Base-by-base conservation (phyloP, 306 rosid species). In the Fagus sylvatica region DNA sequence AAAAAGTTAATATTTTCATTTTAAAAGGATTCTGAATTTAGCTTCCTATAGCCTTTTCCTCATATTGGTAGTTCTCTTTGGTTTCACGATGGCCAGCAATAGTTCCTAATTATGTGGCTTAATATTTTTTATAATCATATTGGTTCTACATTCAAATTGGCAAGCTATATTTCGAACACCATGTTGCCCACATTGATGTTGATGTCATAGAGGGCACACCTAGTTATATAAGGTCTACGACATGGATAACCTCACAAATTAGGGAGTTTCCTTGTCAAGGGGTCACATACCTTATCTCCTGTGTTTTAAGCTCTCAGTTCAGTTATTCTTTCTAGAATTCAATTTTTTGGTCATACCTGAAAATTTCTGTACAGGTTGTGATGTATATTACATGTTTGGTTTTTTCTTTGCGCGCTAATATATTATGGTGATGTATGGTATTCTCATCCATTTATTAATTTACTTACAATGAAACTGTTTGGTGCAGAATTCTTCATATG, bases 401-500 rank as follows among this genome's bases (percentile, higher is more conserved):
- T 19, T 41, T 54, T 73, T 77, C 36, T 59, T 11, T 72, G 69
- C 59, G n/a, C 36, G 40, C 56, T 56, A 30, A 59, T 48, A 34
- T 60, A 55, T 59, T 72, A 53, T 55, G 49, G 41, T 43, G 56
- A 8, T 74, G 19, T 34, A 1, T n/a, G 4, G 33, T 49, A 34
- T 37, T 49, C 43, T 73, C 48, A 17, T 57, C 73, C 43, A 28
- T 73, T 43, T 48, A 33, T 65, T 67, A 62, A 80, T 76, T 67
- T 54, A 62, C 57, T 71, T 53, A 49, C 69, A 72, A 76, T 80
- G 3, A 33, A 34, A 33, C 49, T 80, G 71, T 70, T 56, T 67
- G 82, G 78, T 71, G 72, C 81, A 90, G 94, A 65, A 64, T 80
- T 64, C 79, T 51, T 19, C 82, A 3, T 39, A 72, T 46, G 34